Percentiles rank a stretch among this genome's conserved stretches.
Evolutionary conservation across 495 filamentous ascomycete genomes (phyloP).

Genomic region (Pyrenula massariospora): DNA sequence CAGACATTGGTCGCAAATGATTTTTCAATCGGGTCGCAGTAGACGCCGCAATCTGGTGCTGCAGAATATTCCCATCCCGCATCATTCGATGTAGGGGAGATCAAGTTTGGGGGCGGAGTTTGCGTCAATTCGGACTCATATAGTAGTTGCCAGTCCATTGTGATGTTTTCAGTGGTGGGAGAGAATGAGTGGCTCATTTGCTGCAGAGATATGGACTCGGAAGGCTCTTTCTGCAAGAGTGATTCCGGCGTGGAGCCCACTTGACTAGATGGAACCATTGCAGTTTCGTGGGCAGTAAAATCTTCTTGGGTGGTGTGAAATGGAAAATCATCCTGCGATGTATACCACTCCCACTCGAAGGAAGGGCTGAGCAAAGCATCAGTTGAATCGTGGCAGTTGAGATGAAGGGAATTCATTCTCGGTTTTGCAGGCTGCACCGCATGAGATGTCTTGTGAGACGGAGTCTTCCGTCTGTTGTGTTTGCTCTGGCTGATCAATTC

Average conservation of each 20-base stretch:
- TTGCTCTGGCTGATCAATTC: neutral
- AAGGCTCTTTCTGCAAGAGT: neutral
- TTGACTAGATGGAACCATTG: neutral
- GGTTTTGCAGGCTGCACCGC: neutral
- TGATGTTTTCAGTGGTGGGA: neutral
- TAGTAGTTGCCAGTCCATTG: neutral
- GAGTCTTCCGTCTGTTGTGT: neutral
- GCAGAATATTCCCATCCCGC: neutral
- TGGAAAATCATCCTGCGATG: neutral
- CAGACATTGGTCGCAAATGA: neutral
- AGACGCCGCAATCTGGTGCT: neutral
- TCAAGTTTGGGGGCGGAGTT: neutral
- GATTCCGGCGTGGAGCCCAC: neutral
- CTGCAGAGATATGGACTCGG: neutral
- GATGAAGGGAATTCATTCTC: neutral
- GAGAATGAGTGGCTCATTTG: neutral
- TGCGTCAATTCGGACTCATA: neutral
- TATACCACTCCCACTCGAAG: neutral
- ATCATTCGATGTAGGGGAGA: neutral
- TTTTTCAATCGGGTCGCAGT: neutral
- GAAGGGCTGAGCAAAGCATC: neutral
- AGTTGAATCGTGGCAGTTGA: neutral
- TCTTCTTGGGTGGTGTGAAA: neutral
- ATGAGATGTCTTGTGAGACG: neutral
- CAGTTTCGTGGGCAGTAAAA: neutral